Evolutionary conservation across 257 asterid species (phyloP).

Genomic region (Solanum virginianum): DNA sequence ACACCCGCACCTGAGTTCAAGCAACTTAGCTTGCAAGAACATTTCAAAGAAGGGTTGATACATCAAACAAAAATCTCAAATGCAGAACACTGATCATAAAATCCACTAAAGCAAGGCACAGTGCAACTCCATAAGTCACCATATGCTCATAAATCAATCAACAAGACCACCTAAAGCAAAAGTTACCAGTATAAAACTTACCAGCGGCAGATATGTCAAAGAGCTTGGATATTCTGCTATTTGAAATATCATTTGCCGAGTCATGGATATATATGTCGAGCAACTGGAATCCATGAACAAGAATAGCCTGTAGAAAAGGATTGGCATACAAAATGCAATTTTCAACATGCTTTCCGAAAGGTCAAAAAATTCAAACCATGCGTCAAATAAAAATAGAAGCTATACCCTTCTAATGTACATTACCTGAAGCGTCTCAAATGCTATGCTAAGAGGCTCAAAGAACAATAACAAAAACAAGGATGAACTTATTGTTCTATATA

Average conservation of each 20-base stretch:
- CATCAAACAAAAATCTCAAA: neutral
- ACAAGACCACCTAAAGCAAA: neutral
- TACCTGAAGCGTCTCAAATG: slow-evolving; percentile 96
- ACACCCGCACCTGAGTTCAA: no score
- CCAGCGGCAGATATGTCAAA: slow-evolving; percentile 73
- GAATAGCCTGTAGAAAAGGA: slow-evolving; percentile 56
- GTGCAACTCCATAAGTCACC: neutral
- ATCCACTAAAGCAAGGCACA: neutral
- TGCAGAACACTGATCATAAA: neutral
- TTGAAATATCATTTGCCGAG: slow-evolving; percentile 49
- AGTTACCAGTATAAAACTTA: neutral
- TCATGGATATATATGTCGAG: slow-evolving; percentile 83
- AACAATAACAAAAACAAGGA: slow-evolving; percentile 53
- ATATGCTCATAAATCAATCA: neutral
- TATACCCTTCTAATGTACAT: neutral
- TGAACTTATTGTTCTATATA: slow-evolving; percentile 39
- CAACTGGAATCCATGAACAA: slow-evolving; percentile 91
- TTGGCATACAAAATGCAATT: slow-evolving; percentile 3
- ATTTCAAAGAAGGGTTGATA: neutral
- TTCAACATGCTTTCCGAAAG: neutral
- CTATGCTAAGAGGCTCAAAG: slow-evolving; percentile 92
- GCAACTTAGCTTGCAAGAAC: neutral
- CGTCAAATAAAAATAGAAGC: neutral
- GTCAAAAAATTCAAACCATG: neutral
- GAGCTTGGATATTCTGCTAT: slow-evolving; percentile 54